A percentile compares a stretch with the other conserved stretches of the same genome.
Conservation (phyloP, 2,329 filamentous ascomycete genomes). For the Fusarium acutatum region DNA sequence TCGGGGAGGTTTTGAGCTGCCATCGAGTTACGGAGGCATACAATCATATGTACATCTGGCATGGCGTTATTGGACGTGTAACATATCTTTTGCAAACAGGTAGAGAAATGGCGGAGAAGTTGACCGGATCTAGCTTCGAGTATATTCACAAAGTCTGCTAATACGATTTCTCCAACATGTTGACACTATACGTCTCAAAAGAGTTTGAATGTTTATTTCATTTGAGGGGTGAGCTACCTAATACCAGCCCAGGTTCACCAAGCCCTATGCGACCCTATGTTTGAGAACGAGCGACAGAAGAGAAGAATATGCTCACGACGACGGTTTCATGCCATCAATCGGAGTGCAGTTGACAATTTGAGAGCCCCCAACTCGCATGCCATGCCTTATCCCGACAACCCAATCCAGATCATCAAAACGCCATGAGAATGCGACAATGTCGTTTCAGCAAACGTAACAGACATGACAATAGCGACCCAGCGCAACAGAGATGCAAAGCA, state of each 20-base stretch:
- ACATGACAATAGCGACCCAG: conserved; percentile 33
- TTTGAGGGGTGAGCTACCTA: conserved; percentile 30
- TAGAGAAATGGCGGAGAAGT: conserved; percentile 40
- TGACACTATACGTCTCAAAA: neutral
- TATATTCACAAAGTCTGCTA: conserved; percentile 8
- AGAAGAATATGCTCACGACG: conserved; percentile 15
- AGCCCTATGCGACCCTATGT: conserved; percentile 15
- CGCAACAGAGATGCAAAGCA: conserved; percentile 13
- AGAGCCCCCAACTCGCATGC: conserved; percentile 15
- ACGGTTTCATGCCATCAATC: conserved; percentile 12
- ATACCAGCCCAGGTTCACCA: conserved; percentile 16
- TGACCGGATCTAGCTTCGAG: conserved; percentile 36
- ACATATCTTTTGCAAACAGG: conserved; percentile 43
- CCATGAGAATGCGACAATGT: conserved; percentile 41
- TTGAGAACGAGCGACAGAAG: conserved; percentile 29
- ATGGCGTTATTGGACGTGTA: conserved; percentile 52
- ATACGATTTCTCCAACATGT: conserved; percentile 1
- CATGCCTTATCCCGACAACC: conserved; percentile 20
- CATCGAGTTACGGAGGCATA: conserved; percentile 38
- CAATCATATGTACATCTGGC: conserved; percentile 49
- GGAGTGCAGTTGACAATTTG: conserved; percentile 12
- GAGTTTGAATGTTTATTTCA: conserved; percentile 11
- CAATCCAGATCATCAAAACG: conserved; percentile 41
- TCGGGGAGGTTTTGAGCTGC: conserved; percentile 21
- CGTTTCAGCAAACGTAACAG: conserved; percentile 32